Conservation (phyloP, 176 grass and related monocot species). For the Stipa capillata region DNA sequence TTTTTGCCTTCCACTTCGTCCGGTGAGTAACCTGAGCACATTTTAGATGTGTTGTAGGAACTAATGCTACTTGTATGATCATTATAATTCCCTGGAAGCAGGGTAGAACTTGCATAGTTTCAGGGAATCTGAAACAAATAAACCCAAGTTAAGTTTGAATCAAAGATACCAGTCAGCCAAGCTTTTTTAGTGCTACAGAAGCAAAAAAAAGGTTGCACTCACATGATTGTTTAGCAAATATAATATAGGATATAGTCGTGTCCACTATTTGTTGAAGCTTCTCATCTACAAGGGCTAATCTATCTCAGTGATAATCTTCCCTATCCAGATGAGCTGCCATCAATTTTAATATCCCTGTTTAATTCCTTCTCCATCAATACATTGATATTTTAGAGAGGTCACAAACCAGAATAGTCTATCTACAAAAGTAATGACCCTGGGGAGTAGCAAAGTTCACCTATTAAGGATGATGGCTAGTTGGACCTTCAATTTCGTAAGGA, state of each 20-base stretch:
- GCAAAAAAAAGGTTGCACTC: neutral
- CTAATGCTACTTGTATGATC: slow-evolving; percentile 1
- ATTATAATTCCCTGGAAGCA: neutral
- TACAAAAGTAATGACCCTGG: neutral
- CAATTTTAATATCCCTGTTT: neutral
- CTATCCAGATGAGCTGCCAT: neutral
- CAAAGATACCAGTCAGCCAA: neutral
- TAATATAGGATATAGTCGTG: neutral
- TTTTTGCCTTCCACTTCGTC: slow-evolving; percentile 68
- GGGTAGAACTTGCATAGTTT: neutral
- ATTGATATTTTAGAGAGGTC: neutral
- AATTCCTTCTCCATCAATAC: neutral
- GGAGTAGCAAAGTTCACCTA: slow-evolving; percentile 1
- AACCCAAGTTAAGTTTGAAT: neutral
- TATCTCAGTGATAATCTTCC: neutral
- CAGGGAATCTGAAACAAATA: neutral
- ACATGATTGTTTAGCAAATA: neutral
- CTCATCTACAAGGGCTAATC: neutral
- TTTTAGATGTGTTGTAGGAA: neutral
- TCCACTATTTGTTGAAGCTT: neutral
- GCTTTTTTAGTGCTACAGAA: neutral
- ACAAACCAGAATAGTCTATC: neutral
- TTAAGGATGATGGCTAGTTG: neutral
- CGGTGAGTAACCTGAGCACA: slow-evolving; percentile 36
- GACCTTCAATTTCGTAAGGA: neutral